Evolutionary conservation across 78 protist genomes (phyloP).

Genomic region (Protostelium mycophagum): DNA sequence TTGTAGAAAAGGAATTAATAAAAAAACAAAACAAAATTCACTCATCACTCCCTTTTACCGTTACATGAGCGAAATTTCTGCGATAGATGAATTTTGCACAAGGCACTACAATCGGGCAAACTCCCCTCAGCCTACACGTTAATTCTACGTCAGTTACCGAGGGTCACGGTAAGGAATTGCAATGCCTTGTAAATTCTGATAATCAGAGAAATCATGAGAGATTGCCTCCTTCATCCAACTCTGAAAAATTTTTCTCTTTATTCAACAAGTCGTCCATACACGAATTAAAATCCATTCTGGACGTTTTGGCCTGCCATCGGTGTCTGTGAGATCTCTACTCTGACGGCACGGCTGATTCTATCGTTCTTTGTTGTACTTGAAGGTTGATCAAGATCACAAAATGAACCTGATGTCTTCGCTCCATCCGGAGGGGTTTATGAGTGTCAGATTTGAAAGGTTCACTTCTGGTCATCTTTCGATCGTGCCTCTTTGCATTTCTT

Average conservation of each 20-base stretch:
- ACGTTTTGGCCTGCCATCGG: conserved; percentile 56
- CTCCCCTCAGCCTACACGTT: no score
- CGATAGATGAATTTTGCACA: no score
- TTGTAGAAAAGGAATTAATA: no score
- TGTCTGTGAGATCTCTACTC: conserved; percentile 7
- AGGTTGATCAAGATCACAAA: neutral
- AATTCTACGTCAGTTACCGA: no score
- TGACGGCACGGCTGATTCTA: conserved; percentile 15
- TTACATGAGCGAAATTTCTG: no score
- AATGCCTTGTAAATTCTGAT: no score
- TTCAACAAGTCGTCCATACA: conserved; percentile 27
- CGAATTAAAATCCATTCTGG: conserved; percentile 45
- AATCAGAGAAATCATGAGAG: no score
- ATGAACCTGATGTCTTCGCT: conserved; percentile 3
- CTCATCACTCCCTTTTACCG: no score
- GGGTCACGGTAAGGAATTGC: no score
- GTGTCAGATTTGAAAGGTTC: conserved; percentile 40
- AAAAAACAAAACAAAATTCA: no score
- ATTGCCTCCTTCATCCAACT: conserved; percentile 30
- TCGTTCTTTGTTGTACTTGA: neutral
- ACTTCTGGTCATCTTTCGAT: conserved; percentile 37
- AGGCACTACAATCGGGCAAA: no score
- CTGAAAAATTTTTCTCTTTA: conserved; percentile 34
- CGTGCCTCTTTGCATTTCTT: no score
- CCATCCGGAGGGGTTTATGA: conserved; percentile 18